Evolutionary conservation across 495 filamentous ascomycete species (phyloP).

Genomic region (Hypoxylon rickii): DNA sequence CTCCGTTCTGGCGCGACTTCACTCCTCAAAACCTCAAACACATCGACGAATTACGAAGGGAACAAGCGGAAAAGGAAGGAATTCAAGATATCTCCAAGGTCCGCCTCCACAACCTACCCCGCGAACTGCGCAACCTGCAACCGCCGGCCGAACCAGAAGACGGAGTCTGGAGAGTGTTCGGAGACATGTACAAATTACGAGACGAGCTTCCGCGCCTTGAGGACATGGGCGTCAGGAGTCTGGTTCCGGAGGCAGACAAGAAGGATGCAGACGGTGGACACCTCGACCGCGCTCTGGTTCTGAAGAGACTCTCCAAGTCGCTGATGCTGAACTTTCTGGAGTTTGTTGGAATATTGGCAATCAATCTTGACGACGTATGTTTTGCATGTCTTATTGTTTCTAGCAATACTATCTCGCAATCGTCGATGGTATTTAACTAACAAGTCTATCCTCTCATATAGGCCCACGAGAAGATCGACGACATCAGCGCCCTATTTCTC

Average conservation of each 20-base stretch:
- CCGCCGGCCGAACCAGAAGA: slow-evolving; percentile 75
- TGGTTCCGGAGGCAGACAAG: slow-evolving; percentile 59
- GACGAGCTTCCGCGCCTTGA: slow-evolving; percentile 69
- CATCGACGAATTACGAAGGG: slow-evolving; percentile 57
- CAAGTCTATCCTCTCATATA: slow-evolving; percentile 5
- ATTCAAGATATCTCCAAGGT: slow-evolving; percentile 32
- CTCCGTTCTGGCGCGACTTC: slow-evolving; percentile 89
- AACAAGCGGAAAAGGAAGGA: slow-evolving; percentile 39
- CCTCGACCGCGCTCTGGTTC: slow-evolving; percentile 72
- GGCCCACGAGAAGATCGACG: slow-evolving; percentile 66
- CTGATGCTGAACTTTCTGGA: slow-evolving; percentile 85
- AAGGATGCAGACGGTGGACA: slow-evolving; percentile 51
- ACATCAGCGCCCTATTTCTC: slow-evolving; percentile 78
- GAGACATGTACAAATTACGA: slow-evolving; percentile 65
- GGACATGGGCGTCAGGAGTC: slow-evolving; percentile 69
- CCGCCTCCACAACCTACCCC: slow-evolving; percentile 63
- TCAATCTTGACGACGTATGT: slow-evolving; percentile 61
- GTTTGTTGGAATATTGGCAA: slow-evolving; percentile 69
- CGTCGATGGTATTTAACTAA: slow-evolving; percentile 15
- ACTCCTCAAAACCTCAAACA: slow-evolving; percentile 74
- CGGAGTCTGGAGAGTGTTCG: slow-evolving; percentile 76
- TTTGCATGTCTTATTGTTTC: neutral
- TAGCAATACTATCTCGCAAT: neutral
- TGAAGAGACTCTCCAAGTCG: slow-evolving; percentile 78
- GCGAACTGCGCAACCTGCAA: slow-evolving; percentile 76